A percentile compares a stretch with the other conserved stretches of the same genome.
Evolutionary conservation across 2,329 filamentous ascomycete species (phyloP).

Genomic region (Calonectria fujianensis): DNA sequence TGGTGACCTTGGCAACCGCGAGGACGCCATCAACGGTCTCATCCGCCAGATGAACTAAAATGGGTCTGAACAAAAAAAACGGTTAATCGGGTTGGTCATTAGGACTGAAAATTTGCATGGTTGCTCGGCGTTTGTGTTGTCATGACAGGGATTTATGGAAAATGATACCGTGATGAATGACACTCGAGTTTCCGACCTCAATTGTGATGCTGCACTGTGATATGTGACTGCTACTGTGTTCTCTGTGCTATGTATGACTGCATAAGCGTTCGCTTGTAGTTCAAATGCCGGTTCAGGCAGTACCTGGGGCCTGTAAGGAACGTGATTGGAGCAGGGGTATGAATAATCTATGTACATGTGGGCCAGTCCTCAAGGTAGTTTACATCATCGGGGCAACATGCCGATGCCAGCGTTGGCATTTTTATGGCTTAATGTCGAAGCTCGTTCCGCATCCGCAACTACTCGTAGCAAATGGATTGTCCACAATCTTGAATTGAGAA

Average conservation of each 20-base stretch:
- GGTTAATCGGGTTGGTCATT: constrained; percentile 54
- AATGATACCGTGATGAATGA: constrained; percentile 66
- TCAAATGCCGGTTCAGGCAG: not conserved
- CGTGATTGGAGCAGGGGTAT: constrained; percentile 45
- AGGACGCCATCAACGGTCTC: constrained; percentile 97
- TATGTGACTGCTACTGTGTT: not conserved
- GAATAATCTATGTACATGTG: constrained; percentile 46
- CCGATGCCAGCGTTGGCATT: constrained; percentile 12
- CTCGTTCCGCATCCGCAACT: constrained; percentile 98
- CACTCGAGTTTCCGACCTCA: constrained; percentile 60
- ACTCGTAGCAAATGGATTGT: constrained; percentile 93
- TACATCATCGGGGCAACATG: constrained; percentile 35
- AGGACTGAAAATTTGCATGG: constrained; percentile 60
- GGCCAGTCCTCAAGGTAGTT: constrained; percentile 36
- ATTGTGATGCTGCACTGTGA: constrained; percentile 47
- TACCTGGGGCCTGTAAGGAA: constrained; percentile 15
- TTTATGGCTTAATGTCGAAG: constrained; percentile 89
- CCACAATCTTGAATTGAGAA: constrained; percentile 94
- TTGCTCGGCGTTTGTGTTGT: constrained; percentile 64
- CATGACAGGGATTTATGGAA: constrained; percentile 62
- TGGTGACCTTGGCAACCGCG: constrained; percentile 98
- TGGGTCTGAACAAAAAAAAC: constrained; percentile 42
- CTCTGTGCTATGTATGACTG: not conserved
- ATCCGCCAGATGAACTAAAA: constrained; percentile 98
- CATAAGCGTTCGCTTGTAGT: not conserved